Evolutionary conservation across 352 stramenopile species (phyloP).

Genomic region (Globisporangium recalcitrans): DNA sequence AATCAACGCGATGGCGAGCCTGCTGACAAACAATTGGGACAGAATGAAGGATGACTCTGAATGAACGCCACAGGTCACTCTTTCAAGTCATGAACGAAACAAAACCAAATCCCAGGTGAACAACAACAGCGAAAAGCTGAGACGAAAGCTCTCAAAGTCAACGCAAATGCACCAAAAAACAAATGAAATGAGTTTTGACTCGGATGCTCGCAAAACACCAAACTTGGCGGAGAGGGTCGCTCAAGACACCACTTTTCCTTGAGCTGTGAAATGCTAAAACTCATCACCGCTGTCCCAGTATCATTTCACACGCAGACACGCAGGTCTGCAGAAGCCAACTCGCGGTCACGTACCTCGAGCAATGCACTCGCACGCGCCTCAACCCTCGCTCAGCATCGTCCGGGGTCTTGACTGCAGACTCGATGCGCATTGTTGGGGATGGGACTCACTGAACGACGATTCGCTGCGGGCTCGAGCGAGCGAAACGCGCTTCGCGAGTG

Average conservation of each 20-base stretch:
- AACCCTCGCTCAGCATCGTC: neutral
- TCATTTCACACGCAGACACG: neutral
- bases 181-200: neutral
- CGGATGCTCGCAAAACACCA: neutral
- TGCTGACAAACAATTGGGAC: no score
- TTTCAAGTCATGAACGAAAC: neutral
- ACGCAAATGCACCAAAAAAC: neutral
- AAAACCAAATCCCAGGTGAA: neutral
- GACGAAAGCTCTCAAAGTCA: neutral
- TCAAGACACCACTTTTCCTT: no score
- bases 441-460: constrained; percentile 3
- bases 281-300: neutral
- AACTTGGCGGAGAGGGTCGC: no score
- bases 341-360: neutral
- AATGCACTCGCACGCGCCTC: neutral
- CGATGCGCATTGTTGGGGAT: neutral
- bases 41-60: no score
- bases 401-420: neutral
- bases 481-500: constrained; percentile 1
- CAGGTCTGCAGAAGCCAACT: neutral
- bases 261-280: no score
- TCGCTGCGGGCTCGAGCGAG: neutral
- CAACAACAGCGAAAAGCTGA: no score
- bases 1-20: no score
- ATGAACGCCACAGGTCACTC: no score